phyloP scores from a whole-genome alignment of 2,329 filamentous ascomycete genomes.

The Exophiala viscosa region DNA sequence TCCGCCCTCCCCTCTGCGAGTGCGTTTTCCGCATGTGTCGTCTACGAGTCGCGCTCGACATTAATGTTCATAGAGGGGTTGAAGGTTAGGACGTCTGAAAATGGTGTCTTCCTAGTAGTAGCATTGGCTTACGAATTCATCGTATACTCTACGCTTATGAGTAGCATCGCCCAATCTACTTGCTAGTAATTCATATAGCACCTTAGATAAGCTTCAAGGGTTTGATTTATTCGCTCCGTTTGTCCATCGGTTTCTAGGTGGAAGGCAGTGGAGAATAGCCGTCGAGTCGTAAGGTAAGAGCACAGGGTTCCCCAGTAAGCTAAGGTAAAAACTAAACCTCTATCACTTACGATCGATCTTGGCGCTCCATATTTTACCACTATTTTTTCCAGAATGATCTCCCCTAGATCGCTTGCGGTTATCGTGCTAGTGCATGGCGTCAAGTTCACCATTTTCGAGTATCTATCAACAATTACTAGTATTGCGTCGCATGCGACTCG shows the following conservation, averaged over 20 bases:
- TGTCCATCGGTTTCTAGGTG: slow-evolving; percentile 9
- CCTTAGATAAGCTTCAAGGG: slow-evolving; percentile 11
- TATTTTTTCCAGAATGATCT: slow-evolving; percentile 10
- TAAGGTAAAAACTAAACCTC: slow-evolving; percentile 8
- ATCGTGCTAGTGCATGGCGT: not conserved
- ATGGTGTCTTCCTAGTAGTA: slow-evolving; percentile 15
- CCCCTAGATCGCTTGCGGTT: slow-evolving; percentile 2
- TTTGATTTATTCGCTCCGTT: slow-evolving; percentile 12
- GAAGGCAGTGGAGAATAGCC: slow-evolving; percentile 10
- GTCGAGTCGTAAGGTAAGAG: slow-evolving; percentile 1
- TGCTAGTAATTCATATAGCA: slow-evolving; percentile 10
- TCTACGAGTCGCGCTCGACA: too few species aligned
- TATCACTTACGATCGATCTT: slow-evolving; percentile 6
- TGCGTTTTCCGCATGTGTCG: too few species aligned
- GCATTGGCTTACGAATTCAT: slow-evolving; percentile 25
- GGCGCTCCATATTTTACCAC: slow-evolving; percentile 8
- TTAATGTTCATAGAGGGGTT: too few species aligned
- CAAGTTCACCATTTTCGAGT: slow-evolving; percentile 8
- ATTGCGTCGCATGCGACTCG: slow-evolving; percentile 12
- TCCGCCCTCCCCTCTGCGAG: too few species aligned
- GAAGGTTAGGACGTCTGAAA: slow-evolving; percentile 3
- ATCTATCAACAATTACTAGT: not conserved
- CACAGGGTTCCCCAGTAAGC: slow-evolving; percentile 7
- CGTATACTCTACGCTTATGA: not conserved
- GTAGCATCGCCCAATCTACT: slow-evolving; percentile 1